A percentile compares a stretch with the other conserved stretches of the same genome.
Evolutionary conservation across 2,329 filamentous ascomycete species (phyloP).

Genomic region (Pestalotiopsis sp.): DNA sequence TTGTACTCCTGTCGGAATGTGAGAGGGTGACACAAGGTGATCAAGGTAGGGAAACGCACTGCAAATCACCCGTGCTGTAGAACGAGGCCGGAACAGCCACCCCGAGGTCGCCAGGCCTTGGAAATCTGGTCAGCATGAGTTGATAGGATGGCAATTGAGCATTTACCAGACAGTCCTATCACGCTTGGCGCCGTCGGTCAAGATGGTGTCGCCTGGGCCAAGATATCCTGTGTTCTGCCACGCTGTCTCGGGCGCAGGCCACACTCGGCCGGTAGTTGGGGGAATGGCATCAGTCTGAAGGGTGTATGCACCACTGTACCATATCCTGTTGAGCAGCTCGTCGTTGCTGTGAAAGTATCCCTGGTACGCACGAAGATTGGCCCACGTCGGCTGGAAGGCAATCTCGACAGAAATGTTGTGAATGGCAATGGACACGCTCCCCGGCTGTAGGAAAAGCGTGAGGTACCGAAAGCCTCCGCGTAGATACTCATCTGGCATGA

Average conservation of each 20-base stretch:
- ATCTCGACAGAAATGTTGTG: conserved; percentile 27
- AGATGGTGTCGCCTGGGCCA: conserved; percentile 32
- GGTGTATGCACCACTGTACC: conserved; percentile 59
- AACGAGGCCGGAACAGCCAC: conserved; percentile 52
- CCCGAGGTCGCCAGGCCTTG: conserved; percentile 54
- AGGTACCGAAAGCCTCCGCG: conserved; percentile 48
- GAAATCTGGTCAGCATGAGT: not conserved
- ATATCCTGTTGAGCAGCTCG: conserved; percentile 54
- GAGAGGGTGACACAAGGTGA: not conserved
- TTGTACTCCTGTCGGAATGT: conserved; percentile 36
- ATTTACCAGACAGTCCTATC: conserved; percentile 53
- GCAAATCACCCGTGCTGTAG: conserved; percentile 50
- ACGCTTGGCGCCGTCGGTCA: conserved; percentile 53
- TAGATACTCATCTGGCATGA: conserved; percentile 39
- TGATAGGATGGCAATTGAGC: not conserved
- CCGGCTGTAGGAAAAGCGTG: conserved; percentile 39
- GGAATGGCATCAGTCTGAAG: conserved; percentile 39
- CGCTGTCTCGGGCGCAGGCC: conserved; percentile 32
- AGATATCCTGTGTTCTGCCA: conserved; percentile 31
- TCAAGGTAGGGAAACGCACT: conserved; percentile 19
- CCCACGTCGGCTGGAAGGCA: conserved; percentile 37
- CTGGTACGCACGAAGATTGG: conserved; percentile 52
- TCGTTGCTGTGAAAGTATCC: conserved; percentile 56
- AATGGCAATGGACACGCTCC: conserved; percentile 26
- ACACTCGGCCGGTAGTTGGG: conserved; percentile 27